phyloP scores from a whole-genome alignment of 2,329 filamentous ascomycete species.

The Aspergillus ibericus region DNA sequence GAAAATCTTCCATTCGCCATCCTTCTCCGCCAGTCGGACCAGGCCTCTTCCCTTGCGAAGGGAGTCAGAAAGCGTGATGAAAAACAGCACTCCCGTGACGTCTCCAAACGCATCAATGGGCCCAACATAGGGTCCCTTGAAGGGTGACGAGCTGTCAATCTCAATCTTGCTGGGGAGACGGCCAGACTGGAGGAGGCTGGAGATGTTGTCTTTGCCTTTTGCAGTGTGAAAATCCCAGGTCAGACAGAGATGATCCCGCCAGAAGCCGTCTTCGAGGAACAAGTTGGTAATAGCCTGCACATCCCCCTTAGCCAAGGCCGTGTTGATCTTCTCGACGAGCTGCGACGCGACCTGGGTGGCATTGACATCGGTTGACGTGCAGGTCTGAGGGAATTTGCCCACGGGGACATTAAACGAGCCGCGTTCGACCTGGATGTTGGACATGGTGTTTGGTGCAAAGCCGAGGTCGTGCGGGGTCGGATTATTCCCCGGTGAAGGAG shows the following conservation, averaged over 20 bases:
- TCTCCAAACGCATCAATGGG: slow-evolving; percentile 53
- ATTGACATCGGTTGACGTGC: slow-evolving; percentile 35
- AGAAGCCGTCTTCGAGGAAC: slow-evolving; percentile 55
- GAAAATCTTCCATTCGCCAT: slow-evolving; percentile 60
- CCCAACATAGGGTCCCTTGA: slow-evolving; percentile 46
- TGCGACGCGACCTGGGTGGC: slow-evolving; percentile 38
- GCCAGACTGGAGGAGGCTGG: slow-evolving; percentile 35
- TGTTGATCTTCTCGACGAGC: slow-evolving; percentile 43
- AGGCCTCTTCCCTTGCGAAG: slow-evolving; percentile 59
- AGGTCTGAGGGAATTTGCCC: slow-evolving; percentile 44
- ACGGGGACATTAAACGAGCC: slow-evolving; percentile 57
- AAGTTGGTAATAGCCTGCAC: slow-evolving; percentile 39
- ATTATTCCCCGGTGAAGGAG: background rate
- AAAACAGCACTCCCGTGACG: slow-evolving; percentile 57
- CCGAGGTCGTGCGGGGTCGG: too few relatives aligned
- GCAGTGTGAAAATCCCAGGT: slow-evolving; percentile 59
- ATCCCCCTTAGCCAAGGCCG: slow-evolving; percentile 36
- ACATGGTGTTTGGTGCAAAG: slow-evolving; percentile 19
- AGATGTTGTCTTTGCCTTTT: slow-evolving; percentile 48
- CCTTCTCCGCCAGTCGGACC: slow-evolving; percentile 49
- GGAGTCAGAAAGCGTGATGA: slow-evolving; percentile 55
- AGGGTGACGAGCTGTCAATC: slow-evolving; percentile 47
- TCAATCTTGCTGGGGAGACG: slow-evolving; percentile 47
- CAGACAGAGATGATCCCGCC: slow-evolving; percentile 60
- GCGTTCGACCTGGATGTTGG: slow-evolving; percentile 48